phyloP scores from a whole-genome alignment of 2,329 filamentous ascomycete species.

The Colletotrichum plurivorum region DNA sequence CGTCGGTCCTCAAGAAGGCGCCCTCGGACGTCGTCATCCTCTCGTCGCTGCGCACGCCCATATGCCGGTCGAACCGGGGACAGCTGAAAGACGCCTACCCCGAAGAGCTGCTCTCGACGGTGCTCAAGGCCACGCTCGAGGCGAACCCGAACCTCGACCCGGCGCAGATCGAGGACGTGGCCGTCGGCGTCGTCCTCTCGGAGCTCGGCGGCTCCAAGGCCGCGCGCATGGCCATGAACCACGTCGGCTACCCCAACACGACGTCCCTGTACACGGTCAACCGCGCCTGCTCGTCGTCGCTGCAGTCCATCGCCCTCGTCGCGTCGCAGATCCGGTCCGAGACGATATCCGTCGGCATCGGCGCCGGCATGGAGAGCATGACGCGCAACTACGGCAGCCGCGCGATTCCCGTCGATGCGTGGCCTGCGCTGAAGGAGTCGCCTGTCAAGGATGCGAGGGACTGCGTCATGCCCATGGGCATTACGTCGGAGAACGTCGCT shows the following conservation, averaged over 20 bases:
- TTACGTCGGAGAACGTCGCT: constrained; percentile 92
- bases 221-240: constrained; percentile 90
- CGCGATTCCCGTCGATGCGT: constrained; percentile 87
- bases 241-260: constrained; percentile 80
- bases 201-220: constrained; percentile 94
- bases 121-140: constrained; percentile 76
- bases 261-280: constrained; percentile 90
- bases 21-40: constrained; percentile 90
- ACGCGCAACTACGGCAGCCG: constrained; percentile 87
- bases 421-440: constrained; percentile 79
- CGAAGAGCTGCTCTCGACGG: constrained; percentile 84
- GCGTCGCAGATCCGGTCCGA: constrained; percentile 83
- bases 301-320: constrained; percentile 82
- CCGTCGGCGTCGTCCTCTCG: constrained; percentile 89
- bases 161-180: constrained; percentile 81
- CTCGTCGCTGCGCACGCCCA: constrained; percentile 89
- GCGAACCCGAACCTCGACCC: constrained; percentile 82
- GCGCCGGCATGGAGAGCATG: constrained; percentile 97
- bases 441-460: constrained; percentile 79
- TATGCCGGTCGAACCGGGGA: constrained; percentile 88
- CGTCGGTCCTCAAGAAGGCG: constrained; percentile 82
- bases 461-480: constrained; percentile 94
- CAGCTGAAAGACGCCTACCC: constrained; percentile 90
- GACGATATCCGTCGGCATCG: constrained; percentile 81
- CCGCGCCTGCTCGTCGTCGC: constrained; percentile 84